Percentiles rank a stretch among this genome's conserved stretches.
Evolutionary conservation across 2,329 filamentous ascomycete genomes (phyloP).

Genomic region (Torrubiella hemipterigena): DNA sequence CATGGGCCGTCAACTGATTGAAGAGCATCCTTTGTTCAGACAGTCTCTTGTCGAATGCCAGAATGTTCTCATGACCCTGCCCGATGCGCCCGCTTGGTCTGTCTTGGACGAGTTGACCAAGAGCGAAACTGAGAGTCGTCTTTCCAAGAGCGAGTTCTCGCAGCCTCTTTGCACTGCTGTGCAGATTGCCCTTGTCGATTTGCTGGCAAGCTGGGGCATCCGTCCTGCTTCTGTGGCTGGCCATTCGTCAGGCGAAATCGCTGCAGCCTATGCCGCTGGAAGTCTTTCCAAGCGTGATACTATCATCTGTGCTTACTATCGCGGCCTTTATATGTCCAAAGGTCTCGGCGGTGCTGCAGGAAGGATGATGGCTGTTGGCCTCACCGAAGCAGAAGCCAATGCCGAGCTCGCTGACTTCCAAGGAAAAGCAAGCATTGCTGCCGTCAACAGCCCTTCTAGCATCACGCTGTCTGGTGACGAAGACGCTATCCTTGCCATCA

Average conservation of each 20-base stretch:
- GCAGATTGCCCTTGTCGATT: neutral
- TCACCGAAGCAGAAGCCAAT: slow-evolving; percentile 10
- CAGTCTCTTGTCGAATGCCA: neutral
- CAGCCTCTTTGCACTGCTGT: neutral
- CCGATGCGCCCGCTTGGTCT: neutral
- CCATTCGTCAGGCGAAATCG: neutral
- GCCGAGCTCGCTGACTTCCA: slow-evolving; percentile 12
- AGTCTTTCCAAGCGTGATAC: neutral
- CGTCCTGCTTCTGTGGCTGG: neutral
- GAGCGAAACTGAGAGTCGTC: neutral
- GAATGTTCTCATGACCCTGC: neutral
- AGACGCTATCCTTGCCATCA: slow-evolving; percentile 13
- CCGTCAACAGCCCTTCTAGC: slow-evolving; percentile 15
- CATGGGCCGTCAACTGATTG: neutral
- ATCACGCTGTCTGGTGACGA: slow-evolving; percentile 17
- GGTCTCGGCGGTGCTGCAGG: slow-evolving; percentile 14
- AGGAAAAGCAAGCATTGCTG: slow-evolving; percentile 20
- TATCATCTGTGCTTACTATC: neutral
- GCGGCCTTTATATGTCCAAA: slow-evolving; percentile 17
- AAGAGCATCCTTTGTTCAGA: neutral
- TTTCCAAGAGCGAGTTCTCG: neutral
- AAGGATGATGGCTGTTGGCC: slow-evolving; percentile 26
- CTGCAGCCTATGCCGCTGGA: neutral
- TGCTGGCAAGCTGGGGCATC: neutral
- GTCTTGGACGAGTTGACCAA: neutral